Percentiles rank a stretch among this genome's conserved stretches.
Evolutionary conservation across 345 rosid genomes (phyloP).

Genomic region (Xanthoceras sorbifolium): DNA sequence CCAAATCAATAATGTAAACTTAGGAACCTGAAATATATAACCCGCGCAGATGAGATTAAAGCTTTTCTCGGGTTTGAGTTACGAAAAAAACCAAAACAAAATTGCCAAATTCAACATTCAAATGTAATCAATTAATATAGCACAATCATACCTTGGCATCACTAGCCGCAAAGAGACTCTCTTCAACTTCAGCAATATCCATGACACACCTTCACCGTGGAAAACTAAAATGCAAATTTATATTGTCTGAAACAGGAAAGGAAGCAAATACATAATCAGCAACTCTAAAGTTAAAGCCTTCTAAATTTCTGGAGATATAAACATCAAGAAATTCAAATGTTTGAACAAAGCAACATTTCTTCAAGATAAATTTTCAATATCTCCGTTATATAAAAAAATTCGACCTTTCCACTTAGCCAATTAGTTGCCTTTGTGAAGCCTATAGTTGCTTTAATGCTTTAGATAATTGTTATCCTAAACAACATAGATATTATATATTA

Average conservation of each 20-base stretch:
- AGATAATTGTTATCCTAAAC: too few species aligned
- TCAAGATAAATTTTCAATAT: background rate
- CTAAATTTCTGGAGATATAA: slow-evolving; percentile 3
- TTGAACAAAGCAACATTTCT: background rate
- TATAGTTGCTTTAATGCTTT: too few species aligned
- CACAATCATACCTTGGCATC: slow-evolving; percentile 99
- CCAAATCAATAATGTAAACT: background rate
- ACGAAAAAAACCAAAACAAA: background rate
- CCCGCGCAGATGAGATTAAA: background rate
- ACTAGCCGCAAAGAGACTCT: slow-evolving; percentile 80
- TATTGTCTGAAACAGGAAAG: slow-evolving; percentile 38
- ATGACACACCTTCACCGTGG: slow-evolving; percentile 47
- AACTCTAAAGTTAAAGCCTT: background rate
- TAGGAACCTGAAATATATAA: background rate
- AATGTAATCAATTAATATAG: background rate
- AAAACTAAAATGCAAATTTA: slow-evolving; percentile 37
- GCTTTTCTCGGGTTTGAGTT: background rate
- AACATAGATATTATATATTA: too few species aligned
- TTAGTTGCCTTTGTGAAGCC: background rate
- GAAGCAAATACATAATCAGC: slow-evolving; percentile 23
- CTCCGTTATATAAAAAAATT: background rate
- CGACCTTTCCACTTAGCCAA: background rate
- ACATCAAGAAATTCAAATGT: background rate
- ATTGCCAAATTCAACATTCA: background rate
- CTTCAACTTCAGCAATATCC: slow-evolving; percentile 90